phyloP scores from a whole-genome alignment of 2,329 filamentous ascomycete genomes.

The Sclerotinia nivalis region DNA sequence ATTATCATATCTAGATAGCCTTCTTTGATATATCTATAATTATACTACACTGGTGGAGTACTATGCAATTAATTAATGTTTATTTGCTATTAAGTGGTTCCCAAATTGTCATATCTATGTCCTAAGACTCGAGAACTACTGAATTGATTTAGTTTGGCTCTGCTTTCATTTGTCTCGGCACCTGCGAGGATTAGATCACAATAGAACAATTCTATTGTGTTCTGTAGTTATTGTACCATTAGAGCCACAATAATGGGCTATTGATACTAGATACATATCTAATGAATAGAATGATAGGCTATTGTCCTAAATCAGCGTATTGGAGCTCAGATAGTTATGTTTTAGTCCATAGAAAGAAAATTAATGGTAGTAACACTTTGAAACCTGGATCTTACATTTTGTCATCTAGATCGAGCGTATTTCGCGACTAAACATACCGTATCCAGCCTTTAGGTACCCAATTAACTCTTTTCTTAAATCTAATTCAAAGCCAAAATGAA shows the following conservation, averaged over 20 bases:
- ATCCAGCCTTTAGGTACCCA: accelerated
- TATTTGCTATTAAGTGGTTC: neutral
- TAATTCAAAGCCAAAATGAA: neutral
- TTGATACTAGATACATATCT: accelerated
- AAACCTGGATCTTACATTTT: accelerated
- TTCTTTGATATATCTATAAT: neutral
- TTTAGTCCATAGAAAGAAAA: no score
- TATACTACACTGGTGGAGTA: accelerated
- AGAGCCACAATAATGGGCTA: accelerated
- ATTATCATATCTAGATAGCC: neutral
- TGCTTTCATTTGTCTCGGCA: neutral
- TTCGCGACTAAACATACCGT: no score
- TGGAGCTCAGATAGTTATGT: accelerated
- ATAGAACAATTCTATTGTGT: no score
- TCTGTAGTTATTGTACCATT: neutral
- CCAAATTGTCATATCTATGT: neutral
- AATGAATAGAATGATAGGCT: accelerated
- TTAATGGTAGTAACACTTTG: neutral
- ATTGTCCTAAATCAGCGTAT: neutral
- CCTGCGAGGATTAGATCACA: neutral
- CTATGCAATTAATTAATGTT: accelerated
- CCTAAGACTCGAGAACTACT: neutral
- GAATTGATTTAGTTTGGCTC: neutral
- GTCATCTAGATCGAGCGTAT: neutral
- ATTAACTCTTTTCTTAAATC: neutral